Evolutionary conservation across 1,284 basidiomycete species (phyloP), one percentile per base, ranked within the genome.

Genomic region (Ceratobasidium sp.): DNA sequence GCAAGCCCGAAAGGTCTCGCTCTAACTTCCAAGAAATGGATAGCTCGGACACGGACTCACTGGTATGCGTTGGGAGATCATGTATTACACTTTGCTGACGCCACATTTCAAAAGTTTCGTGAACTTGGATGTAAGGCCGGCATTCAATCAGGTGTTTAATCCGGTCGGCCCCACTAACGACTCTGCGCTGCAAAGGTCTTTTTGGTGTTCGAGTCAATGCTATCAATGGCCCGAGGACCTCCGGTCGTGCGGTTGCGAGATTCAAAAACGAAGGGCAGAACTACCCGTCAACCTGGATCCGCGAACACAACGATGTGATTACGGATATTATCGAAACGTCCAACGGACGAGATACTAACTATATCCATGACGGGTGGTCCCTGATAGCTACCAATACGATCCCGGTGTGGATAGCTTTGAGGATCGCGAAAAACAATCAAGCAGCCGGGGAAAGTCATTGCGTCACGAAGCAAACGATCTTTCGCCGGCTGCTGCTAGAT

Each of bases 331-430:
- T 75, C 9, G 5, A 15, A 7, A 75, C 73, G 12, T 20, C 26
- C 2, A 65, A 54, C 15, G 33, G 28, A 0, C 73, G 73, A 3
- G 62, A 65, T 3, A 23, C 73, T 1, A 66, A 56, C 50, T 75
- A 56, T 46, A 38, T 66, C 17, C 73, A 75, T 46, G n/a, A 64
- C 42, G 73, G 73, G 13, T 75, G 73, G 73, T 75, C 62, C 6
- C 48, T 42, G 13, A 52, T 62, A 10, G 62, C 73, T 15, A 44
- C 42, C 42, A 20, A 26, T 23, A 46, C 42, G 17, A 38, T 26
- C 28, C 52, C 73, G 7, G 33, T 62, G 10, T 75, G 73, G 73
- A 57, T 33, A 23, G 26, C 28, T 17, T 65, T n/a, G 20, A 65
- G 73, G 38, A 75, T 66, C n/a, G 61, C 48, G 20, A 59, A 52